Base-by-base conservation (phyloP, 768 basidiomycete species). In the Leccinum subgranulosum region DNA sequence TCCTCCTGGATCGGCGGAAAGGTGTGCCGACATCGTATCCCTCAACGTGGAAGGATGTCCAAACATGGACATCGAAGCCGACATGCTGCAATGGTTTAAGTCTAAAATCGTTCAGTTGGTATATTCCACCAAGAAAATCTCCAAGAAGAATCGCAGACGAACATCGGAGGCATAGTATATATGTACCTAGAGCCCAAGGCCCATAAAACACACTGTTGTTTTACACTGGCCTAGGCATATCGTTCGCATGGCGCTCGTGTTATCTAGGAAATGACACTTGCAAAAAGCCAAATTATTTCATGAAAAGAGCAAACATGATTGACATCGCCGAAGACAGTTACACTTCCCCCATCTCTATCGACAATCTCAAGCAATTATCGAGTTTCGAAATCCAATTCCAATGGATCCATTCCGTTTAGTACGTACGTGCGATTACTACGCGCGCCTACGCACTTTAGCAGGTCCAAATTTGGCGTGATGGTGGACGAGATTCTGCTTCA, bases 201-300 rank as follows among this genome's bases (percentile, higher is more conserved):
- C 23, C 23, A 23, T 23, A 23, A 23, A 3, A 36, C 15, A 34
- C 14, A 36, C 15, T 36, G 7, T 8, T 36, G 17, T 17, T 17
- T 15, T 36, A 36, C 34, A 8, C 17, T 36, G 34, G 17, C 8
- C 36, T 82, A 54, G 70, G 71, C 34, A 81, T 74, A 4, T 83
- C 88, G 3, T 60, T 64, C 11, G 76, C 88, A 6, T 92, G 90
- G 90, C 65, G 0, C 79, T 92, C 25, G 73, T 83, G 10, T 74
- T 92, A 10, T 77, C 80, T 10, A 65, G 69, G 27, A 73, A 69
- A 33, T 73, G 74, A 19, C 87, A 0, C 12, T 31, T 33, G 3
- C 73, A 69, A 23, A 23, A 23, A 23, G 23, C 23, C 23, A 23
- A 23, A 23, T 9, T 77, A 17, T n/a, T n/a, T n/a, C n/a, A n/a